Evolutionary conservation across 352 stramenopile species (phyloP).

Genomic region (Phytopythium helicoides): DNA sequence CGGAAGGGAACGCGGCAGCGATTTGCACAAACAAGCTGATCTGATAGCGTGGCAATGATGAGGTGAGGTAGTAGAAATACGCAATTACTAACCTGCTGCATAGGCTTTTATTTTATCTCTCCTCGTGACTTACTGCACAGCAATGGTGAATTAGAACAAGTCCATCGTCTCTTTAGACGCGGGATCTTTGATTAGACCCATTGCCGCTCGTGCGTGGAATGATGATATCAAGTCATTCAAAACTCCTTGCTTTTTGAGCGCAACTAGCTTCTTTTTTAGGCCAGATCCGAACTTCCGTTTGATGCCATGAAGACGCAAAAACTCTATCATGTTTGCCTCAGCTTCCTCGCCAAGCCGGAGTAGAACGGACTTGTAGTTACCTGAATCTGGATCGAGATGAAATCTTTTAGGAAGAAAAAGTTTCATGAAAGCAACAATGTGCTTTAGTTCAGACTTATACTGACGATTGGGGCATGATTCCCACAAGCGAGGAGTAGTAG

Average conservation of each 20-base stretch:
- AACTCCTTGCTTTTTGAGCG: background rate
- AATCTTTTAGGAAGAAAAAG: slow-evolving; percentile 21
- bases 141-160: no score
- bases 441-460: slow-evolving; percentile 15
- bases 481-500: slow-evolving; percentile 15
- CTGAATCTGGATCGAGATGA: slow-evolving; percentile 1
- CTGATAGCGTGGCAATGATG: no score
- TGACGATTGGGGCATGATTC: slow-evolving; percentile 1
- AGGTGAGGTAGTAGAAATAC: no score
- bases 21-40: no score
- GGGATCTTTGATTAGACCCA: no score
- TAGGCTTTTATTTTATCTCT: no score
- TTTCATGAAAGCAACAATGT: slow-evolving; percentile 27
- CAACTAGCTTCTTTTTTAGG: slow-evolving; percentile 2
- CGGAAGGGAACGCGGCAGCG: no score
- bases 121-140: no score
- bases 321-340: slow-evolving; percentile 3
- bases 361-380: slow-evolving; percentile 1
- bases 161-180: no score
- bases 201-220: no score
- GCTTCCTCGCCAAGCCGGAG: background rate
- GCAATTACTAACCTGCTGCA: no score
- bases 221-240: background rate
- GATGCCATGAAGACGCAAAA: background rate
- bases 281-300: slow-evolving; percentile 3